Percentiles rank a stretch among this genome's conserved stretches.
These are phyloP conservation scores for Podila epicladia DNA, from an alignment of 192 early-diverging fungal species.

Conservation along the genomic window DNA sequence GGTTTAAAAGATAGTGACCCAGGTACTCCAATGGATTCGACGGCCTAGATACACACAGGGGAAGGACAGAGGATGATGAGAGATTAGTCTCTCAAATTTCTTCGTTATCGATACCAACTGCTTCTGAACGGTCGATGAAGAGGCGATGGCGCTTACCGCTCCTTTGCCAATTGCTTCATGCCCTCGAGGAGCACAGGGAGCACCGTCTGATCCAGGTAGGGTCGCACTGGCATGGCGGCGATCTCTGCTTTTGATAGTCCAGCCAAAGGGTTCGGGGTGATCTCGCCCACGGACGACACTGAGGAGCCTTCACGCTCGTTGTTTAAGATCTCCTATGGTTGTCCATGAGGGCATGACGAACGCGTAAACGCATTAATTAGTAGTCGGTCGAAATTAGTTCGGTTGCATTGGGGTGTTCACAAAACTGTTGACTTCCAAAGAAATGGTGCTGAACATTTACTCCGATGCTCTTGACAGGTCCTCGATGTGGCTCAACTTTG, in stretches of 20 bases:
- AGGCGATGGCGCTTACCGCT: conserved; percentile 40
- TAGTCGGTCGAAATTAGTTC: background rate
- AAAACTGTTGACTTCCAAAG: background rate
- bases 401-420: background rate
- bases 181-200: conserved; percentile 61
- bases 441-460: conserved; percentile 11
- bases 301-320: conserved; percentile 39
- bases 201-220: conserved; percentile 63
- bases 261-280: conserved; percentile 19
- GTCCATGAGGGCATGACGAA: background rate
- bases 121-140: too few relatives aligned
- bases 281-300: conserved; percentile 25
- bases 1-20: conserved; percentile 51
- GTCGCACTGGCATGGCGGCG: conserved; percentile 46
- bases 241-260: conserved; percentile 38
- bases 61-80: background rate
- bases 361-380: background rate
- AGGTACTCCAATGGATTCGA: conserved; percentile 58
- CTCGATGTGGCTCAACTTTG: conserved; percentile 29
- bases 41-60: conserved; percentile 34
- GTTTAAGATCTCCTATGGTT: conserved; percentile 35
- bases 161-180: conserved; percentile 59
- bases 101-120: background rate
- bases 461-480: conserved; percentile 29
- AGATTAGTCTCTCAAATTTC: background rate